Conservation (phyloP, 1,284 basidiomycete species). For the Pseudozyma sp. region DNA sequence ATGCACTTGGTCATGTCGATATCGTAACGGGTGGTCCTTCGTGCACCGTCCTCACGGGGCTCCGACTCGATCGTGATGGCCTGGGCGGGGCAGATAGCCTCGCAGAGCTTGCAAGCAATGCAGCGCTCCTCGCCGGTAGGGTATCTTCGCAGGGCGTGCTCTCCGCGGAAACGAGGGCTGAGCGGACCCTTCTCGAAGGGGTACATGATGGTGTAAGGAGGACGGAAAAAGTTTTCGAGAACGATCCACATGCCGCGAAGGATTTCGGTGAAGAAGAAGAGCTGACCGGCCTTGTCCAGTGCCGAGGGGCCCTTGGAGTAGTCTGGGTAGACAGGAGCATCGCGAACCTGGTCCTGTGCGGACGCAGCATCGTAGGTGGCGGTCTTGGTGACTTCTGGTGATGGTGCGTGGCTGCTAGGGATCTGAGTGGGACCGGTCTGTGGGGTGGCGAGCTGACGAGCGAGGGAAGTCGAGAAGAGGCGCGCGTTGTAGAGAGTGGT, state of each 20-base stretch:
- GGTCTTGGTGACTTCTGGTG: slow-evolving; percentile 39
- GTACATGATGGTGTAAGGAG: slow-evolving; percentile 94
- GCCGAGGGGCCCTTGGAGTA: slow-evolving; percentile 76
- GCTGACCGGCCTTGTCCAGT: slow-evolving; percentile 88
- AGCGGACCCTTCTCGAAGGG: slow-evolving; percentile 89
- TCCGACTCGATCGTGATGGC: slow-evolving; percentile 99
- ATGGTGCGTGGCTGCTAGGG: slow-evolving; percentile 18
- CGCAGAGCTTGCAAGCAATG: slow-evolving; percentile 97
- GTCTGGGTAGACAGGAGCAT: slow-evolving; percentile 61
- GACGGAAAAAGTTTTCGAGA: slow-evolving; percentile 96
- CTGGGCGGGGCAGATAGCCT: slow-evolving; percentile 98
- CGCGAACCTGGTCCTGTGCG: slow-evolving; percentile 26
- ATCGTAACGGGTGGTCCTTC: slow-evolving; percentile 97
- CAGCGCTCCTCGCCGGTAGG: slow-evolving; percentile 98
- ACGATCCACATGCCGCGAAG: slow-evolving; percentile 99
- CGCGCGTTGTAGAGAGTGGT: slow-evolving; percentile 36
- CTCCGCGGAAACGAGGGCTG: slow-evolving; percentile 97
- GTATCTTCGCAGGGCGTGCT: slow-evolving; percentile 97
- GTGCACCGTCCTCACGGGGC: slow-evolving; percentile 91
- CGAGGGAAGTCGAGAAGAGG: slow-evolving; percentile 45
- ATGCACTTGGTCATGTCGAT: slow-evolving; percentile 83
- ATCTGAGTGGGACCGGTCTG: slow-evolving; percentile 50
- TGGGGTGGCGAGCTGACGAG: slow-evolving; percentile 43
- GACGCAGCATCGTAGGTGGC: slow-evolving; percentile 39
- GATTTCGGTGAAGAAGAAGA: slow-evolving; percentile 99